Conservation (phyloP, 345 rosid species). For the Populus euphratica region DNA sequence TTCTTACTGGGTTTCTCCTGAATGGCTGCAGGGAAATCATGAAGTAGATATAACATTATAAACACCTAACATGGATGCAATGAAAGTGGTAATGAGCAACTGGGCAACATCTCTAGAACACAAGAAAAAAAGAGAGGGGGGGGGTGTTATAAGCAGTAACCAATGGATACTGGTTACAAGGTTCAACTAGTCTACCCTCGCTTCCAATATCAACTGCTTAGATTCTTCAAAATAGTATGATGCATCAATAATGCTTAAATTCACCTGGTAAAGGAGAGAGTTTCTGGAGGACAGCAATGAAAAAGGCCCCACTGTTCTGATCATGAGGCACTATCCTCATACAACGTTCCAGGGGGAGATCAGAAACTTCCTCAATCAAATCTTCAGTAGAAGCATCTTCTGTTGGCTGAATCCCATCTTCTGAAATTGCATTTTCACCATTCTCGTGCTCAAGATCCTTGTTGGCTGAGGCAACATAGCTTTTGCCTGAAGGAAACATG, state of each 20-base stretch:
- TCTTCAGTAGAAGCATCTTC: slow-evolving; percentile 33
- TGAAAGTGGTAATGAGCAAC: not conserved
- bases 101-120: not conserved
- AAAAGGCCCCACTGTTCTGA: slow-evolving; percentile 94
- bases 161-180: not conserved
- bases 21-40: slow-evolving; percentile 32
- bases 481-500: slow-evolving; percentile 82
- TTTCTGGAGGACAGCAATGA: slow-evolving; percentile 80
- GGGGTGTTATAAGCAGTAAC: too few species aligned
- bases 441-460: slow-evolving; percentile 28
- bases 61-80: not conserved
- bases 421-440: slow-evolving; percentile 25
- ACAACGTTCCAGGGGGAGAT: slow-evolving; percentile 79
- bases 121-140: too few species aligned
- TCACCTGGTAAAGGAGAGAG: slow-evolving; percentile 71
- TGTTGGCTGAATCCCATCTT: slow-evolving; percentile 21
- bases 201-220: not conserved
- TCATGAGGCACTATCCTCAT: slow-evolving; percentile 92
- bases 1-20: slow-evolving; percentile 33
- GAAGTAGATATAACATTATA: not conserved
- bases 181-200: not conserved
- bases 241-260: not conserved
- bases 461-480: slow-evolving; percentile 24
- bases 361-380: slow-evolving; percentile 54
- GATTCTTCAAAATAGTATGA: not conserved